Base-by-base conservation (phyloP, 306 rosid species). In the Quercus variabilis region DNA sequence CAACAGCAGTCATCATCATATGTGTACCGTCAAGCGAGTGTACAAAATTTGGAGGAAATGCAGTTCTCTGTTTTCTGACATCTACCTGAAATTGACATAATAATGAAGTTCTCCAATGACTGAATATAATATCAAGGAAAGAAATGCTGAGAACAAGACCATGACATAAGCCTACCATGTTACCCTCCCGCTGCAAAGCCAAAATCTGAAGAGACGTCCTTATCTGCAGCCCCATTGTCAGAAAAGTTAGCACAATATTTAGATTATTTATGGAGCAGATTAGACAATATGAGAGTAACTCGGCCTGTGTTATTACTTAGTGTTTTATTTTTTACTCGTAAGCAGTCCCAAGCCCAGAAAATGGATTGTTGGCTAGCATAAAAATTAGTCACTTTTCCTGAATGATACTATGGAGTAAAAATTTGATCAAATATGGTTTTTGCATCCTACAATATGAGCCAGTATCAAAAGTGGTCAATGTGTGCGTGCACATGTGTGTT, bases 1-100 rank as follows among this genome's bases (percentile, higher is more conserved):
- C 97, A 67, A 93, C 88, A 71, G 98, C 98, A 72, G 97, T 93
- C 92, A 91, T 84, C 98, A 93, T 93, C 98, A 91, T 93, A 81
- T 93, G 97, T 20, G 96, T 84, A 81, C 96, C 91, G 30, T 93
- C 97, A 62, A 93, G 90, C 18, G 97, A 93, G 86, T 93, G 96
- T 31, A 93, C 96, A 76, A 82, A 92, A 81, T 92, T 92, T 63
- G 97, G 97, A 59, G 97, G 97, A 82, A 91, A 93, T 58, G 97
- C 97, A 43, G 96, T 91, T 84, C 87, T 91, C 75, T 91, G 97
- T 82, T 91, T 93, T 84, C 87, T 88, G 65, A 75, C 79, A 86
- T 92, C 87, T 73, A 93, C 86, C 97, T 91, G 86, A 58, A 84
- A 78, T 55, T 33, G 25, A 69, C 25, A 56, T 33, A 73, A 67